Base-by-base conservation (phyloP, 2,329 filamentous ascomycete genomes). In the Helminthosporium solani region DNA sequence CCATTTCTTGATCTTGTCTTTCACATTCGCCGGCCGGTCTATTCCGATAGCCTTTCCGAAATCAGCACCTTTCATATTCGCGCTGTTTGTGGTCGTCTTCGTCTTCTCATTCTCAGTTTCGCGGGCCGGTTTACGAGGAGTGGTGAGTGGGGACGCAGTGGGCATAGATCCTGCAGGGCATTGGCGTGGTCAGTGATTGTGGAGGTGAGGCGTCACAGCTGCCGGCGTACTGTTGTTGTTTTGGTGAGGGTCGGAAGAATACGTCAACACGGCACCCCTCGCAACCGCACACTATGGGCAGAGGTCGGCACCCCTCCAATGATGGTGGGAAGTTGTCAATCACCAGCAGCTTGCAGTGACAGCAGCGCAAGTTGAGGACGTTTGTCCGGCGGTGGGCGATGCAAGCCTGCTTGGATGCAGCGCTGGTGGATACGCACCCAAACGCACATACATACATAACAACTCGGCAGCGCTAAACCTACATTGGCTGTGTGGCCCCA, bases 1-100 rank as follows among this genome's bases (percentile, higher is more conserved):
- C 90, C 90, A 96, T 70, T 85, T 81, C 57, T 85, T 86, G 42
- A 96, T 88, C 60, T 90, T 84, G 56, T 88, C 86, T 52, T 82
- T 82, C 38, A 95, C 74, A 57, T 78, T 76, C 58, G 71, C 74
- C 41, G 67, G 67, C 54, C 66, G 62, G 59, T 69, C 62, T 53
- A 70, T 70, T 53, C 66, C 67, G 52, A 70, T 70, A 46, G 67
- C 68, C 56, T 70, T 70, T 34, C 67, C 68, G 47, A 71, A 68
- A 50, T 70, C 66, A 47, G 57, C 58, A 45, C 64, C 61, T 43
- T 67, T 66, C 65, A 64, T 66, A 42, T 44, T 57, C 27, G 49
- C 53, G 52, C 62, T 60, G 49, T 56, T 63, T 56, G 58, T 53
- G n/a, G 50, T 46, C 31, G 54, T 50, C 44, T 53, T 53, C 54